A percentile compares a stretch with the other conserved stretches of the same genome.
Conservation (phyloP, 441 rosid genomes). For the Erodium trifolium region DNA sequence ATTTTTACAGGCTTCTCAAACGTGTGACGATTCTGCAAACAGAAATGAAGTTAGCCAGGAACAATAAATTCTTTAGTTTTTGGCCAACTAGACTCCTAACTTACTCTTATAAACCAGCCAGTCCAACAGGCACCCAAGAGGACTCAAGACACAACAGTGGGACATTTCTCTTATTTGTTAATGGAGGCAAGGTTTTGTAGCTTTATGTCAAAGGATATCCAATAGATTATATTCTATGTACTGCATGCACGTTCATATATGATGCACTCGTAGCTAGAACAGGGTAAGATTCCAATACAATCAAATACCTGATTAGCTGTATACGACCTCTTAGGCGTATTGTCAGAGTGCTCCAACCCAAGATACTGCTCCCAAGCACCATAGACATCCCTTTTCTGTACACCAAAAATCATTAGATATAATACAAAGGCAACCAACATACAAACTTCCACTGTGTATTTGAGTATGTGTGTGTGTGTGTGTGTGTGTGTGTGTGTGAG, state of each 20-base stretch:
- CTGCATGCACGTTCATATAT: background rate
- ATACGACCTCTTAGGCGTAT: conserved; percentile 46
- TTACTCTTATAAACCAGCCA: background rate
- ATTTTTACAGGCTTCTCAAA: conserved; percentile 60
- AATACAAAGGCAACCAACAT: background rate
- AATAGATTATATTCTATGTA: too few relatives aligned
- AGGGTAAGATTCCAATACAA: background rate
- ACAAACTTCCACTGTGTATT: background rate
- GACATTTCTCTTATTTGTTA: background rate
- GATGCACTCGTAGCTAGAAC: background rate
- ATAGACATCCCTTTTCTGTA: conserved; percentile 43
- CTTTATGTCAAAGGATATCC: too few relatives aligned
- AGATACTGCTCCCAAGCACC: conserved; percentile 73
- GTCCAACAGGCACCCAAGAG: too few relatives aligned
- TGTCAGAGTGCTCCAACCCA: conserved; percentile 61
- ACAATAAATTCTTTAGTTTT: background rate
- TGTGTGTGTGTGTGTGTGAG: background rate
- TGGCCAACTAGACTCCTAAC: background rate
- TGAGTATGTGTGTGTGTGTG: background rate
- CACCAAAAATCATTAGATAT: conserved; percentile 5
- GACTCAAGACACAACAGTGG: background rate
- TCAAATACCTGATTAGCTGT: conserved; percentile 48
- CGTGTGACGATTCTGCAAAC: conserved; percentile 55
- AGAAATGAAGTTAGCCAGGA: background rate
- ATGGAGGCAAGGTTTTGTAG: too few relatives aligned